Conservation (phyloP, 2,329 filamentous ascomycete species). For the Ophiostoma tasmaniense region DNA sequence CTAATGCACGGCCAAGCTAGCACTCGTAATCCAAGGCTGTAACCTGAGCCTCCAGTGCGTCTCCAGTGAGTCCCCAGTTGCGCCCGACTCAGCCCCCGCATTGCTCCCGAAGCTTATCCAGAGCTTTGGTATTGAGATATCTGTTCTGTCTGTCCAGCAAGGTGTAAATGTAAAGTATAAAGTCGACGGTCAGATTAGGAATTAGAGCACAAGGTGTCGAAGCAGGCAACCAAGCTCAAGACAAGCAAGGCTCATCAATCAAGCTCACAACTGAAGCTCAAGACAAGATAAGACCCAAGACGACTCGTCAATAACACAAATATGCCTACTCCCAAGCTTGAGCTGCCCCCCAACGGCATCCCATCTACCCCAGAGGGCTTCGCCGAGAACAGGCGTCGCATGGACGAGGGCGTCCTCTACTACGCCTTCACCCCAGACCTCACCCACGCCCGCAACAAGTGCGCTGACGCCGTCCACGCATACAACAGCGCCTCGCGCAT, state of each 20-base stretch:
- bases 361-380: conserved; percentile 28
- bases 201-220: background rate
- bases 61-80: too few species aligned
- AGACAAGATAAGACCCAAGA: too few species aligned
- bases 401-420: conserved; percentile 63
- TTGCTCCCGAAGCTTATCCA: background rate
- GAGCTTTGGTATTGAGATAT: background rate
- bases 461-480: conserved; percentile 49
- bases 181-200: background rate
- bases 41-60: background rate
- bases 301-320: background rate
- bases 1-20: background rate
- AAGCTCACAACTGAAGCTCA: background rate
- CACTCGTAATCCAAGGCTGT: background rate
- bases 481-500: conserved; percentile 52
- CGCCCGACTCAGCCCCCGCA: background rate
- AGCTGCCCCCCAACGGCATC: conserved; percentile 10
- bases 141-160: background rate
- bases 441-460: conserved; percentile 52
- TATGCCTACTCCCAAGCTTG: background rate
- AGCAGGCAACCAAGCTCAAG: background rate
- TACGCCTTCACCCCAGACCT: conserved; percentile 64
- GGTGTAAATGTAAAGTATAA: too few species aligned
- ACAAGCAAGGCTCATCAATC: background rate
- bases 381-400: conserved; percentile 44